Evolutionary conservation across 345 rosid genomes (phyloP).

Genomic region (Dimocarpus longan): DNA sequence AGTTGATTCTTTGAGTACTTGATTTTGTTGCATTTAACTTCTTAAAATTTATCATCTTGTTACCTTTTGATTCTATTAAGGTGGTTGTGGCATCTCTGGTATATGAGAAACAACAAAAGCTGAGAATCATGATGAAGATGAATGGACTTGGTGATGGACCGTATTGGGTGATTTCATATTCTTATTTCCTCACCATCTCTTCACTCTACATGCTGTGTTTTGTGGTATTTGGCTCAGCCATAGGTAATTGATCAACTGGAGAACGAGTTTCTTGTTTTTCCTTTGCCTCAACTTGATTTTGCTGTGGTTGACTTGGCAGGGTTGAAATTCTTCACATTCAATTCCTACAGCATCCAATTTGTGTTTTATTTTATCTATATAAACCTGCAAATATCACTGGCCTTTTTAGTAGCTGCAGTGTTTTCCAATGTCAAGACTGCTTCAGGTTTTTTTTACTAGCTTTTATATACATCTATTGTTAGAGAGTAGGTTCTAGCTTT

Average conservation of each 20-base stretch:
- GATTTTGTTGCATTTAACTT: not conserved
- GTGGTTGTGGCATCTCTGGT: conserved; percentile 71
- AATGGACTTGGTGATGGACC: conserved; percentile 96
- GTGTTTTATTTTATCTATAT: conserved; percentile 68
- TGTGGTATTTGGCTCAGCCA: conserved; percentile 69
- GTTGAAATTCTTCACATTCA: conserved; percentile 69
- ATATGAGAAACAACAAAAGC: conserved; percentile 77
- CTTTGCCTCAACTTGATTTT: conserved; percentile 26
- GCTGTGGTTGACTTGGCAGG: conserved; percentile 49
- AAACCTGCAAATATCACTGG: conserved; percentile 83
- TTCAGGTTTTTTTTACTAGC: conserved; percentile 63
- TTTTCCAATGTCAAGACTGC: conserved; percentile 83
- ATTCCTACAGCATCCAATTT: conserved; percentile 70
- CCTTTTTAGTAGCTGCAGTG: conserved; percentile 64
- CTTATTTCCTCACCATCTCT: conserved; percentile 74
- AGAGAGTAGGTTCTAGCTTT: conserved; percentile 1
- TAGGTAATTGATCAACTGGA: conserved; percentile 46
- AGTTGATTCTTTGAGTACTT: not conserved
- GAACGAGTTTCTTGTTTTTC: conserved; percentile 5
- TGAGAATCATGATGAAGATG: conserved; percentile 96
- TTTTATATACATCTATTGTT: conserved; percentile 5
- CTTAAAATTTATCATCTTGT: not conserved
- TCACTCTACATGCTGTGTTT: conserved; percentile 61
- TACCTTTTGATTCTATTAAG: conserved; percentile 38
- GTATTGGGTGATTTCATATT: conserved; percentile 83